Base-by-base conservation (phyloP, 805 yeast genomes). In the Myxozyma geophila region DNA sequence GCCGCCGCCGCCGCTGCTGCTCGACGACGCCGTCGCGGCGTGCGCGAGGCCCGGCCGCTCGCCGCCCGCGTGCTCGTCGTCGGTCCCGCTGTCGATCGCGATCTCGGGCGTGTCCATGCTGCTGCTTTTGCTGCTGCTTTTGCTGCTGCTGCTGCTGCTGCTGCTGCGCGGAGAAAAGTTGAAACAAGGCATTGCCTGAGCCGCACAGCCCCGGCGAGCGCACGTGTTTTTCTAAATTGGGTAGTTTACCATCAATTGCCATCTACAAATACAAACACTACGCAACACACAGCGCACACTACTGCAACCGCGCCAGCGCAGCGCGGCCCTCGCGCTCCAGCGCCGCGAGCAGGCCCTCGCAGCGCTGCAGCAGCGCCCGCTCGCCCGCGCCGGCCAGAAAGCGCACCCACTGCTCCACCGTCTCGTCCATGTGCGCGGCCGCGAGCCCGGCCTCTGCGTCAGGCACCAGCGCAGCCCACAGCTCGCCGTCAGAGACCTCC, bases 351-450 rank as follows among this genome's bases (percentile, higher is more conserved):
- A 88, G 80, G 39, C 73, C 75, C 4, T 79, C 77, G 41, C 85
- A 79, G 36, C 82, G 81, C 36, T 78, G 78, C 40, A 78, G 73
- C 6, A 87, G 77, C 53, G 84, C 77, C 35, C 74, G 74, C 48
- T 81, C 81, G 23, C 88, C 86, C 66, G 82, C 83, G 12, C 76
- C 74, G 0, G 90, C 88, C 69, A 82, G 82, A 67, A 81, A 78
- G 37, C 72, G 71, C 21, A 89, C 75, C 96, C 96, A 91, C 63
- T 88, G 83, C 54, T 81, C 79, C n/a, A 90, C 82, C 0, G 88
- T 83, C 87, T 87, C 85, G 12, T 83, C 79, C 68, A 89, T 78
- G 71, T 89, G 92, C 33, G 82, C 83, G 2, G 69, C 68, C 9
- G 35, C 50, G 2, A 17, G 13, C 1, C 4, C 43, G 15, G n/a